Base-by-base conservation (phyloP, 148 eudicot species). In the Diospyros lotus region DNA sequence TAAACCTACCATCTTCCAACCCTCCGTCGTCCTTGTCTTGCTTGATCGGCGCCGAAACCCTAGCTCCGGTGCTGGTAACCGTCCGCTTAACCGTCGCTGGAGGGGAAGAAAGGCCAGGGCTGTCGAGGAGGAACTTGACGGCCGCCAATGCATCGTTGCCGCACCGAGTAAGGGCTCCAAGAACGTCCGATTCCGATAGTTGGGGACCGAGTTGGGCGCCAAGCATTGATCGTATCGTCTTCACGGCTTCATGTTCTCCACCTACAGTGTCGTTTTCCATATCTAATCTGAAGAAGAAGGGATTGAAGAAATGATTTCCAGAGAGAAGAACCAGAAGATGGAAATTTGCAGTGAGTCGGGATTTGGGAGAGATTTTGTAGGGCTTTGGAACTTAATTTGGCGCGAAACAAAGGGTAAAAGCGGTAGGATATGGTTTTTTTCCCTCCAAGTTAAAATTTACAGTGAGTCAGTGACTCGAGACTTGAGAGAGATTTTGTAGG, bases 31-130 rank as follows among this genome's bases (percentile, higher is more conserved):
- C 28, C 28, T 0, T 50, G 55, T 63, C 79, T 38, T 9, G 28
- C 43, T 58, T 56, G n/a, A 70, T 6, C 40, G 56, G 79, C 1
- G 78, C 69, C 6, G 84, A 80, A 38, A 87, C 73, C 42, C 90
- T 77, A 39, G 79, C 83, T 14, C 90, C 87, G 14, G 83, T 82
- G 69, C 84, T 78, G 10, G 86, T 85, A 17, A 78, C 48, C 58
- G 80, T 82, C 71, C 85, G 74, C 11, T 74, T 76, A 58, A 76
- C 82, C 1, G 76, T 45, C 6, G 48, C 42, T 4, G 79, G 73
- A 2, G 72, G 62, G 18, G 73, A 9, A 56, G 68, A 46, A 28
- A 68, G 12, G 8, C 58, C 48, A 4, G 80, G 46, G 2, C 81
- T 73, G 63, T 77, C 73, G 45, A 74, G 55, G 44, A 85, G 74